A percentile compares a stretch with the other conserved stretches of the same genome.
Evolutionary conservation across 83 land plant genomes (phyloP).

Genomic region (Picea engelmannii): DNA sequence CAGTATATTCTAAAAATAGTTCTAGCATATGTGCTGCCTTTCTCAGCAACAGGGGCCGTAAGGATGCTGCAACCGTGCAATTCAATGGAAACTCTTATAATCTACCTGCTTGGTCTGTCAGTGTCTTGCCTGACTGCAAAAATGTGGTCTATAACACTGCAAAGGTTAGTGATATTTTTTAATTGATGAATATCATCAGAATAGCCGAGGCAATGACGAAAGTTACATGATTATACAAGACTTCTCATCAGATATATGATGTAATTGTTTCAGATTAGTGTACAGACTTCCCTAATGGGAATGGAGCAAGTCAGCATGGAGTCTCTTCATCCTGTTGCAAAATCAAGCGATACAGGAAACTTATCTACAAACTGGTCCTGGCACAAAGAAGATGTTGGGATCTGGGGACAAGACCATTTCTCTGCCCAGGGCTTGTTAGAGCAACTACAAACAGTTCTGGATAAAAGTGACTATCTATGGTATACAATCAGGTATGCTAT

Average conservation of each 20-base stretch:
- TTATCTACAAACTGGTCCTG: slow-evolving; percentile 34
- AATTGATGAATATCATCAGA: not conserved
- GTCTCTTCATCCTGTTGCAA: not conserved
- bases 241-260: not conserved
- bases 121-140: slow-evolving; percentile 84
- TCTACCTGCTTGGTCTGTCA: slow-evolving; percentile 92
- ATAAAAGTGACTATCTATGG: no score
- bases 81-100: slow-evolving; percentile 39
- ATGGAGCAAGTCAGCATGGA: not conserved
- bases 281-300: no score
- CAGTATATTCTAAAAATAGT: not conserved
- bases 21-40: slow-evolving; percentile 22
- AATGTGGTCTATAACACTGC: slow-evolving; percentile 83
- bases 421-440: no score
- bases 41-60: slow-evolving; percentile 48
- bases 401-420: slow-evolving; percentile 19
- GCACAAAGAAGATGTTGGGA: slow-evolving; percentile 33
- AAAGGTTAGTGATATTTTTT: slow-evolving; percentile 40
- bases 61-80: slow-evolving; percentile 36
- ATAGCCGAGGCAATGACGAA: not conserved
- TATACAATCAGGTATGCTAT: no score
- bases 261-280: no score
- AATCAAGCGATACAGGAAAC: not conserved
- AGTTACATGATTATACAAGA: not conserved
- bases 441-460: no score